Evolutionary conservation across 2,329 filamentous ascomycete species (phyloP), one percentile per base, ranked within the genome.

Genomic region (Penicillium sp.): DNA sequence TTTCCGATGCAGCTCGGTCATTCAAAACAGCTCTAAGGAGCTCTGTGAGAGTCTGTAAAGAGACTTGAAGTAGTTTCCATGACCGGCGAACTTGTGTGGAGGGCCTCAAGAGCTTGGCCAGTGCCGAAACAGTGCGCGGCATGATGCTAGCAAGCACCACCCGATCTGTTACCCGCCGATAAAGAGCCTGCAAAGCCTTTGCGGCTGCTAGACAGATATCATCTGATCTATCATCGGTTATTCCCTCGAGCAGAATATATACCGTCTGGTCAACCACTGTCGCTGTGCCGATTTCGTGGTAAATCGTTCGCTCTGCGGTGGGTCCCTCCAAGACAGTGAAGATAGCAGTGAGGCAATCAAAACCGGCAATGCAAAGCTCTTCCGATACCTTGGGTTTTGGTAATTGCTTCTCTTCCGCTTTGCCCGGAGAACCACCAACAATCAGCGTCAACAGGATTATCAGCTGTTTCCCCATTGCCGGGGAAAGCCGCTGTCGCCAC

Each of bases 391-490:
- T 66, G 1, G 67, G 52, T 40, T 70, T 69, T 16, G 58, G 52
- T 3, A 64, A 46, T 18, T 65, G 56, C 34, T 68, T 65, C 27
- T 60, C 68, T 44, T 65, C 64, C 22, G 61, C 63, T 46, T 83
- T 81, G 29, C 81, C 86, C 1, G 89, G 86, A 1, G 85, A 82
- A 9, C 90, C 90, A 21, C 89, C 91, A 54, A 91, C 84, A 54
- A 96, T 81, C 66, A 96, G 88, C 0, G 89, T 90, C 55, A 96
- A 81, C 32, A 97, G 80, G 42, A 96, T 90, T 40, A 97, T 80
- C 14, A 97, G 83, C 70, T 97, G 92, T 58, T 90, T 90, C 32
- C 86, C 88, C 50, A 97, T 80, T 45, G 90, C 83, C 8, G 85
- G 80, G 2, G 88, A 82, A 14, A 97, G 83, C 27, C 83, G 83